Percentiles rank a stretch among this genome's conserved stretches.
Conservation (phyloP, 352 stramenopile species). For the Phytophthora chlamydospora region DNA sequence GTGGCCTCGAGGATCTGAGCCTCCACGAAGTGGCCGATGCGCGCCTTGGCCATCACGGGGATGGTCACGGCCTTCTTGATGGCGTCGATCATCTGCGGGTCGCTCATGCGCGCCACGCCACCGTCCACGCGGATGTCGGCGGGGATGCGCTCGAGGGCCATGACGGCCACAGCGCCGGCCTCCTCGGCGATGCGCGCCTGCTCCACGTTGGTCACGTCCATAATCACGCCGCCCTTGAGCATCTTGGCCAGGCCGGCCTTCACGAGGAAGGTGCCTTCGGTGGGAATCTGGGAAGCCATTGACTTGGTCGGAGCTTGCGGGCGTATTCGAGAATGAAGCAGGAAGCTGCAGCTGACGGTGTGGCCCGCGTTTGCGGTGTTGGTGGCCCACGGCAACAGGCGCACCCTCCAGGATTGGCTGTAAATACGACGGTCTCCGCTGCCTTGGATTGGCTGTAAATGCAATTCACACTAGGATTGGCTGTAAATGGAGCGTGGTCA, state of each 20-base stretch:
- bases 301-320: constrained; percentile 18
- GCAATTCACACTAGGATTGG: no score
- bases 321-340: constrained; percentile 24
- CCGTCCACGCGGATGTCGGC: constrained; percentile 97
- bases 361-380: neutral
- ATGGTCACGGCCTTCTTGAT: constrained; percentile 99
- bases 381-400: constrained; percentile 11
- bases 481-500: no score
- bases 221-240: constrained; percentile 99
- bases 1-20: constrained; percentile 97
- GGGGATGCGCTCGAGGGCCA: constrained; percentile 98
- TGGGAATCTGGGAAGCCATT: constrained; percentile 48
- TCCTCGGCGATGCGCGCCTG: constrained; percentile 97
- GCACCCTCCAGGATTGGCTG: no score
- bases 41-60: constrained; percentile 98
- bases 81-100: constrained; percentile 97
- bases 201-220: constrained; percentile 94
- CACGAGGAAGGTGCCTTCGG: constrained; percentile 89
- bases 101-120: constrained; percentile 97
- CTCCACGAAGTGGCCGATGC: constrained; percentile 99
- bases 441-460: no score
- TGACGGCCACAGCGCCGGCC: constrained; percentile 97
- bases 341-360: no score
- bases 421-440: no score
- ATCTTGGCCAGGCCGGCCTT: constrained; percentile 98